Base-by-base conservation (phyloP, 805 yeast genomes). In the Wickerhamomyces silvicola region DNA sequence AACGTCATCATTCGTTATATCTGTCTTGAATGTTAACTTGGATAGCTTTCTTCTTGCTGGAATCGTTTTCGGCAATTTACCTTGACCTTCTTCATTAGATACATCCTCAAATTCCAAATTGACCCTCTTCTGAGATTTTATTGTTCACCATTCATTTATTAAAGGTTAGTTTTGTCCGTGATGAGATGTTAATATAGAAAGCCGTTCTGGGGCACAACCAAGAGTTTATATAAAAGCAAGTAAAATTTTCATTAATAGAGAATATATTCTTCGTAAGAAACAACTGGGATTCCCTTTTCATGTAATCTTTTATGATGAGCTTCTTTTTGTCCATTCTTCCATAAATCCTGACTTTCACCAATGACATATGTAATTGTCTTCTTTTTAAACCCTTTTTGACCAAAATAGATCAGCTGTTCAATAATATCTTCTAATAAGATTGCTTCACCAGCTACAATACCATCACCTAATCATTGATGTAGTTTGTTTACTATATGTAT, bases 401-500 rank as follows among this genome's bases (percentile, higher is more conserved):
- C 73, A 27, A 70, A 54, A 34, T 67, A 58, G 21, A 62, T 57
- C 38, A 92, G 59, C 36, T 77, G 78, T 21, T 83, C 94, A 34
- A 92, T 79, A 2, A 87, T 70, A 38, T 84, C 94, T 36, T 84
- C 94, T 27, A 92, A 57, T 18, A 87, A 59, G 14, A 85, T 66
- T 2, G 97, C 95, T 47, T 81, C 82, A 2, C 97, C 97, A 2
- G 70, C 72, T 6, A 74, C 57, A 47, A 83, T 69, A 28, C 94
- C 75, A 42, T 70, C 69, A 28, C 86, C 77, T 33, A 80, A 47
- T 1, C 92, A 84, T 2, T 74, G 75, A 45, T 83, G 83, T 13
- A 59, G 66, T 6, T 82, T 66, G 47, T 83, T 81, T 13, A 86
- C 95, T 12, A 85, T 79, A 54, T 92, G 98, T 12, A 92, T 70